Conservation (phyloP, 2,329 filamentous ascomycete species). For the Alternaria angustiovoidea region DNA sequence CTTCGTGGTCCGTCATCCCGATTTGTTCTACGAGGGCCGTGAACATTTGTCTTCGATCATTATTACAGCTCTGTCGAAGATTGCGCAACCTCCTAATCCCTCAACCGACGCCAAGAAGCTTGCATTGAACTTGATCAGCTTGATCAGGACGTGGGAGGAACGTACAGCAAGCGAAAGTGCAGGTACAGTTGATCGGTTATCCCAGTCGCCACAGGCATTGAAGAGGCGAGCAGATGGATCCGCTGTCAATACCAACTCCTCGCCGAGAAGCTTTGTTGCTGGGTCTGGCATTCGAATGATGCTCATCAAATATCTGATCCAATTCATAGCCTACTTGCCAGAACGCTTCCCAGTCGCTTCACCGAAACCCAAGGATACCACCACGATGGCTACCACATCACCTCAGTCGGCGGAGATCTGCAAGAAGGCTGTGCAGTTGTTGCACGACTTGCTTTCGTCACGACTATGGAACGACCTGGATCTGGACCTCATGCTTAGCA, state of each 20-base stretch:
- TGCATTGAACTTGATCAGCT: slow-evolving; percentile 85
- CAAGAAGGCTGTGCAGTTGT: slow-evolving; percentile 81
- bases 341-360: slow-evolving; percentile 78
- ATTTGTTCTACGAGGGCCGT: slow-evolving; percentile 92
- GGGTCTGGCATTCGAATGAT: slow-evolving; percentile 70
- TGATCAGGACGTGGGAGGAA: slow-evolving; percentile 94
- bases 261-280: slow-evolving; percentile 54
- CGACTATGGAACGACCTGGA: slow-evolving; percentile 93
- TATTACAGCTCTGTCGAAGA: slow-evolving; percentile 86
- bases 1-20: slow-evolving; percentile 90
- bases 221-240: slow-evolving; percentile 81
- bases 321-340: slow-evolving; percentile 89
- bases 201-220: slow-evolving; percentile 72
- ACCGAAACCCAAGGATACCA: slow-evolving; percentile 52
- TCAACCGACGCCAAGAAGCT: slow-evolving; percentile 93
- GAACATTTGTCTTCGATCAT: slow-evolving; percentile 91
- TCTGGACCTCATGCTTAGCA: slow-evolving; percentile 82
- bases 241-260: slow-evolving; percentile 62
- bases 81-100: slow-evolving; percentile 81
- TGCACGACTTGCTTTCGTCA: slow-evolving; percentile 84
- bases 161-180: slow-evolving; percentile 71
- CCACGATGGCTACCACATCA: slow-evolving; percentile 44
- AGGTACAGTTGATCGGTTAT: slow-evolving; percentile 54
- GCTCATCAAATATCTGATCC: slow-evolving; percentile 93
- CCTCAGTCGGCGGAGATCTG: slow-evolving; percentile 77